Evolutionary conservation across 1,284 basidiomycete species (phyloP).

Genomic region (Dichomitus squalens): DNA sequence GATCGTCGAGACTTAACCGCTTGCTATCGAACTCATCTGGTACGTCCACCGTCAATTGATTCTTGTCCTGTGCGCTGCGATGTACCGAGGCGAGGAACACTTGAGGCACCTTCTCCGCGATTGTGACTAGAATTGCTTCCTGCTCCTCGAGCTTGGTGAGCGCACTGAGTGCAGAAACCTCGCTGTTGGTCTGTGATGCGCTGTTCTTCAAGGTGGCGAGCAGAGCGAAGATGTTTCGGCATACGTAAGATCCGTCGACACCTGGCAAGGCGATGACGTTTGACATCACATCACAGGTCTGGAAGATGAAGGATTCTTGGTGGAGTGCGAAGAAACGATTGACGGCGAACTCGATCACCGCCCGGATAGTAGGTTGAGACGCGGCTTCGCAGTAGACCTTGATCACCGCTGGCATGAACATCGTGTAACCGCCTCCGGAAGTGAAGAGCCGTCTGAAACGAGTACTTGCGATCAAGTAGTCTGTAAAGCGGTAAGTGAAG

Average conservation of each 20-base stretch:
- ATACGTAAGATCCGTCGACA: slow-evolving; percentile 52
- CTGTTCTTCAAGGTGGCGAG: slow-evolving; percentile 55
- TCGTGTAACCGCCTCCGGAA: slow-evolving; percentile 68
- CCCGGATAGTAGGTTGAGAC: slow-evolving; percentile 54
- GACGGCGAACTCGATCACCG: slow-evolving; percentile 73
- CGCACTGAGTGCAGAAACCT: slow-evolving; percentile 70
- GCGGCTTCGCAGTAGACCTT: slow-evolving; percentile 68
- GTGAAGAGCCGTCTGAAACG: slow-evolving; percentile 76
- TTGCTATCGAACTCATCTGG: slow-evolving; percentile 66
- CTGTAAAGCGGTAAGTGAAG: slow-evolving; percentile 1
- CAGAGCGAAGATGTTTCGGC: slow-evolving; percentile 53
- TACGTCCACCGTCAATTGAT: slow-evolving; percentile 41
- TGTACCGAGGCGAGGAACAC: slow-evolving; percentile 61
- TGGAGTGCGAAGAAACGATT: slow-evolving; percentile 79
- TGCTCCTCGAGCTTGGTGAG: slow-evolving; percentile 69
- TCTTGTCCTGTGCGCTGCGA: slow-evolving; percentile 32
- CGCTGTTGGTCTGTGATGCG: slow-evolving; percentile 42
- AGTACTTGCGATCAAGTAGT: slow-evolving; percentile 69
- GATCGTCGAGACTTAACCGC: slow-evolving; percentile 63
- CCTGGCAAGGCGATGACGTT: slow-evolving; percentile 54
- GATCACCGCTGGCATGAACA: slow-evolving; percentile 72
- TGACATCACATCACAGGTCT: slow-evolving; percentile 66
- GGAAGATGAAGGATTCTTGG: slow-evolving; percentile 76
- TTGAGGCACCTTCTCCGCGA: slow-evolving; percentile 68
- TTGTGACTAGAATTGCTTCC: slow-evolving; percentile 69